phyloP scores from a whole-genome alignment of 108 stramenopile genomes.

The Cyclotella sp. region DNA sequence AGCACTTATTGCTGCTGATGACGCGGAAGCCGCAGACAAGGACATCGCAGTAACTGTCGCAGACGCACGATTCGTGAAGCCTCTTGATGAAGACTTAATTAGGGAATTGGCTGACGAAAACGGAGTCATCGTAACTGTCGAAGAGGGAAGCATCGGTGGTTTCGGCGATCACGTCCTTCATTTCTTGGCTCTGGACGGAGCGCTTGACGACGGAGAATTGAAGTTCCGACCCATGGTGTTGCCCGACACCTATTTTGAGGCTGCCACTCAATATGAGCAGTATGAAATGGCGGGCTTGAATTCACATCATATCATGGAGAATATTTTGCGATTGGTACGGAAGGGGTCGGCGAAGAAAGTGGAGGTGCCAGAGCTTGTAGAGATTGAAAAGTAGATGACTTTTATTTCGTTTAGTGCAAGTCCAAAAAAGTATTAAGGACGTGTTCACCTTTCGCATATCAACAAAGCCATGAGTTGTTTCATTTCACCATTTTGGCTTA shows the following conservation, averaged over 20 bases:
- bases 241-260: constrained; percentile 95
- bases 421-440: too few species aligned
- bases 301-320: constrained; percentile 90
- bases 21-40: constrained; percentile 85
- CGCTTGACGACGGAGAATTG: constrained; percentile 90
- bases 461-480: neutral
- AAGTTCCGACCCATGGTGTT: constrained; percentile 97
- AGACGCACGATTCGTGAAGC: constrained; percentile 98
- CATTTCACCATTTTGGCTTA: neutral
- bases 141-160: constrained; percentile 95
- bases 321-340: constrained; percentile 75
- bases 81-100: constrained; percentile 92
- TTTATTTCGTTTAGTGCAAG: too few species aligned
- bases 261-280: constrained; percentile 95
- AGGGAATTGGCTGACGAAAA: constrained; percentile 88
- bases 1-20: constrained; percentile 88
- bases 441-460: too few species aligned
- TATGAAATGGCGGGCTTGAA: constrained; percentile 96
- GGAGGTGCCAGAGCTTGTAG: constrained; percentile 1
- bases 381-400: neutral
- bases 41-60: constrained; percentile 93
- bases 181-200: constrained; percentile 92
- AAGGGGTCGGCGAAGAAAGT: constrained; percentile 62
- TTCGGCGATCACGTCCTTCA: constrained; percentile 97
- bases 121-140: constrained; percentile 92